A percentile compares a stretch with the other conserved stretches of the same genome.
Conservation (phyloP, 352 stramenopile species). For the Pilasporangium apinafurcum region DNA sequence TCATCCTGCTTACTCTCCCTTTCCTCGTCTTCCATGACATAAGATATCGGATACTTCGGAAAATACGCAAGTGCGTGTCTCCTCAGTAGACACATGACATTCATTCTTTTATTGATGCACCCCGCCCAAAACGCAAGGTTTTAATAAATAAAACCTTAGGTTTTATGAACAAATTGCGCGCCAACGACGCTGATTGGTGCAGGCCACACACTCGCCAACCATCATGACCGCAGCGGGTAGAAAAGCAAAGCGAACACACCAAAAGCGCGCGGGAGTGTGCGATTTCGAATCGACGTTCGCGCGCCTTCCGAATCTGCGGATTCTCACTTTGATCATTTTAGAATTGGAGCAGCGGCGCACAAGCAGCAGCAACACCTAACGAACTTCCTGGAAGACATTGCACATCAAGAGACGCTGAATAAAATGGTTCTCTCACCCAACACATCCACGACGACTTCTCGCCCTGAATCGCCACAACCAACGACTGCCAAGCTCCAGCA, state of each 20-base stretch:
- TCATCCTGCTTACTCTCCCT: no score
- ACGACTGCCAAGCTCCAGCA: conserved; percentile 22
- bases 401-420: no score
- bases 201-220: neutral
- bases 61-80: no score
- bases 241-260: neutral
- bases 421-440: neutral
- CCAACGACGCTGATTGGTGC: conserved; percentile 14
- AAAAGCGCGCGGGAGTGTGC: no score
- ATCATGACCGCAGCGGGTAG: neutral
- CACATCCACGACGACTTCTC: no score
- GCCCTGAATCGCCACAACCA: conserved; percentile 5
- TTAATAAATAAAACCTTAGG: no score
- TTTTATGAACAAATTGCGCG: conserved; percentile 11
- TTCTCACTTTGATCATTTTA: conserved; percentile 5
- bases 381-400: no score
- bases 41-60: no score
- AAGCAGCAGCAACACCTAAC: conserved; percentile 4
- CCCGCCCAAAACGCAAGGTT: no score
- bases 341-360: conserved; percentile 4
- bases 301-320: neutral
- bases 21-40: no score
- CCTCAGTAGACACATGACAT: no score
- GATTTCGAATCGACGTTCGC: neutral
- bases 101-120: no score